Conservation (phyloP, 345 rosid species). For the Trapa bicornis region DNA sequence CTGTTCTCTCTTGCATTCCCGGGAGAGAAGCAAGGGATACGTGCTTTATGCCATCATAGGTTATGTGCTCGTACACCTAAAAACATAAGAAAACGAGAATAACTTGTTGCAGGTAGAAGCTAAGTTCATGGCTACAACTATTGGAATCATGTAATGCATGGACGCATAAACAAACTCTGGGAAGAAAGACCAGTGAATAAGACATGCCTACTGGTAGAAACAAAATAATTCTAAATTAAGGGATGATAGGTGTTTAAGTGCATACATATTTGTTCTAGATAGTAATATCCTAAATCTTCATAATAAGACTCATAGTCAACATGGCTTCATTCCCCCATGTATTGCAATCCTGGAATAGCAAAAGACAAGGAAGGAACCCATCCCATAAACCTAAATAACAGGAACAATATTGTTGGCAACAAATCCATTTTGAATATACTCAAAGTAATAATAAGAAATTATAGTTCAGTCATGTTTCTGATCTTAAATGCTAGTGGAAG, state of each 20-base stretch:
- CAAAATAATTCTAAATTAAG: not conserved
- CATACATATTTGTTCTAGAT: not conserved
- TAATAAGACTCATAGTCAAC: not conserved
- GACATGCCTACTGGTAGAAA: not conserved
- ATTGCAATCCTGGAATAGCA: not conserved
- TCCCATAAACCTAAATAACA: not conserved
- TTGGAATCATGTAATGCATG: not conserved
- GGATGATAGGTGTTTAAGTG: not conserved
- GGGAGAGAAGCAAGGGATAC: constrained; percentile 37
- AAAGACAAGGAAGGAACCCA: not conserved
- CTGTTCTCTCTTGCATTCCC: constrained; percentile 48
- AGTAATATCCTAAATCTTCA: not conserved
- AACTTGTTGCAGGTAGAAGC: not conserved
- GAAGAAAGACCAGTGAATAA: not conserved
- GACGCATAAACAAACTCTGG: not conserved
- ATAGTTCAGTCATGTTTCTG: not conserved
- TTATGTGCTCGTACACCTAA: constrained; percentile 36
- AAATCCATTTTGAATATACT: not conserved
- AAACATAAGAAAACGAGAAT: not conserved
- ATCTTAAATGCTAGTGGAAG: not conserved
- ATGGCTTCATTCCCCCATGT: not conserved
- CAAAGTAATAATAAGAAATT: not conserved
- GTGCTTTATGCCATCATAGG: constrained; percentile 29
- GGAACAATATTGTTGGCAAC: not conserved
- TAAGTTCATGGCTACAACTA: not conserved